A percentile compares a stretch with the other conserved stretches of the same genome.
Evolutionary conservation across 495 filamentous ascomycete species (phyloP).

Genomic region (Cercophora sp.): DNA sequence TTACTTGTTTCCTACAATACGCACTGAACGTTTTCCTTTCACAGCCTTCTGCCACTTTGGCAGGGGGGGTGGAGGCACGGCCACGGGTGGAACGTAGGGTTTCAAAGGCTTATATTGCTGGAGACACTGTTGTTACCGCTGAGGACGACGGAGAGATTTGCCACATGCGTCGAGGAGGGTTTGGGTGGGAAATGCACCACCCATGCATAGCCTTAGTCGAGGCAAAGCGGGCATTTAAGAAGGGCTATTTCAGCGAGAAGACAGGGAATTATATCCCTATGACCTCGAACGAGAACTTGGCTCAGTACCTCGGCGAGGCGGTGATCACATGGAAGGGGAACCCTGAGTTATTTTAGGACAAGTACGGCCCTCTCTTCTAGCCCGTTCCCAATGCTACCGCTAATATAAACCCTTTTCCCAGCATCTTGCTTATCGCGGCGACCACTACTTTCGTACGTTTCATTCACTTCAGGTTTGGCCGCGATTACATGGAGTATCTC

Average conservation of each 20-base stretch:
- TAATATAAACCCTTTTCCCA: no score
- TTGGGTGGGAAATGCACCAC: constrained; percentile 1
- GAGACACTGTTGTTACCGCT: not conserved
- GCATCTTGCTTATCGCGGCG: constrained; percentile 1
- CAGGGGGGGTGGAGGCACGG: not conserved
- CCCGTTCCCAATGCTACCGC: no score
- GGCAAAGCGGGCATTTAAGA: constrained; percentile 1
- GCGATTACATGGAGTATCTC: constrained; percentile 3
- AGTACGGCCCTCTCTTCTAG: not conserved
- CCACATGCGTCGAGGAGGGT: no score
- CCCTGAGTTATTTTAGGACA: not conserved
- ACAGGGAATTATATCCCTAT: not conserved
- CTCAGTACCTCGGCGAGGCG: constrained; percentile 13
- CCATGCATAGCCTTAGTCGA: not conserved
- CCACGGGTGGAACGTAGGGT: not conserved
- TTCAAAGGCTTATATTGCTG: not conserved
- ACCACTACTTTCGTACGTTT: not conserved
- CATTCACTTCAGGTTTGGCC: constrained; percentile 1
- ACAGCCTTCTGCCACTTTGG: not conserved
- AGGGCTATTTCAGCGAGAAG: not conserved
- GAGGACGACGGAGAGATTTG: constrained; percentile 1
- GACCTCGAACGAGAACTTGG: constrained; percentile 12
- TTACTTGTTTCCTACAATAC: constrained; percentile 10
- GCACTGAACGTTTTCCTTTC: constrained; percentile 2
- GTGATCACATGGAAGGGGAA: constrained; percentile 12